phyloP scores from a whole-genome alignment of 805 yeast species.

The Maudiozyma saulgeensis region DNA sequence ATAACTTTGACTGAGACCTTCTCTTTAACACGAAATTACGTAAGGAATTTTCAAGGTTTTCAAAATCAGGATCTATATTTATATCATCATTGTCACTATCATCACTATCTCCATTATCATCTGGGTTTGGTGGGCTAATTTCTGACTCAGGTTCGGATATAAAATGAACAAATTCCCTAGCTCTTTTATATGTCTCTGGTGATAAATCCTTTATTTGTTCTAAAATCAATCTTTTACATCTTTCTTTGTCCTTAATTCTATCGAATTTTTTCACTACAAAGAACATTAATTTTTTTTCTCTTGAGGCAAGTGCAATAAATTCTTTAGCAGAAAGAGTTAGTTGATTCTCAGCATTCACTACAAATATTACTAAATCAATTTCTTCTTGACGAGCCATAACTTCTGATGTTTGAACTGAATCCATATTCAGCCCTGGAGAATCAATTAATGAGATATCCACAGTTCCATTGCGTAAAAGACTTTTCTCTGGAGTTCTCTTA shows the following conservation, averaged over 20 bases:
- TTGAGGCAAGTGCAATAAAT: slow-evolving; percentile 81
- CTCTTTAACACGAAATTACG: slow-evolving; percentile 83
- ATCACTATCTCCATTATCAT: slow-evolving; percentile 23
- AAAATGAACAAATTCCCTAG: slow-evolving; percentile 89
- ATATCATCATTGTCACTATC: slow-evolving; percentile 24
- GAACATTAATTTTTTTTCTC: slow-evolving; percentile 83
- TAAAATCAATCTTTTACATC: slow-evolving; percentile 67
- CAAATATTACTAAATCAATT: slow-evolving; percentile 91
- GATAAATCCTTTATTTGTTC: slow-evolving; percentile 79
- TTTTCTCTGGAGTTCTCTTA: slow-evolving; percentile 47
- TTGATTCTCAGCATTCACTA: slow-evolving; percentile 92
- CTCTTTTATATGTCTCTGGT: slow-evolving; percentile 84
- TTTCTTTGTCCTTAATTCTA: slow-evolving; percentile 66
- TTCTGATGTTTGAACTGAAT: slow-evolving; percentile 87
- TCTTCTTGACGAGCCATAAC: slow-evolving; percentile 95
- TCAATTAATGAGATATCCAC: slow-evolving; percentile 89
- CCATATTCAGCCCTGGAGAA: slow-evolving; percentile 94
- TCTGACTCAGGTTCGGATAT: slow-evolving; percentile 38
- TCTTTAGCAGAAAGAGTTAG: slow-evolving; percentile 91
- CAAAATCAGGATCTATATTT: slow-evolving; percentile 56
- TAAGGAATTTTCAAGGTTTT: slow-evolving; percentile 71
- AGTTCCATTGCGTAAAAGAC: slow-evolving; percentile 78
- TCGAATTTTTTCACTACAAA: slow-evolving; percentile 93
- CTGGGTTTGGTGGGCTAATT: slow-evolving; percentile 10
- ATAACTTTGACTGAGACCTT: slow-evolving; percentile 75